These are phyloP conservation scores for Aquilaria malaccensis DNA, from an alignment of 345 rosid genomes.

Conservation along the genomic window DNA sequence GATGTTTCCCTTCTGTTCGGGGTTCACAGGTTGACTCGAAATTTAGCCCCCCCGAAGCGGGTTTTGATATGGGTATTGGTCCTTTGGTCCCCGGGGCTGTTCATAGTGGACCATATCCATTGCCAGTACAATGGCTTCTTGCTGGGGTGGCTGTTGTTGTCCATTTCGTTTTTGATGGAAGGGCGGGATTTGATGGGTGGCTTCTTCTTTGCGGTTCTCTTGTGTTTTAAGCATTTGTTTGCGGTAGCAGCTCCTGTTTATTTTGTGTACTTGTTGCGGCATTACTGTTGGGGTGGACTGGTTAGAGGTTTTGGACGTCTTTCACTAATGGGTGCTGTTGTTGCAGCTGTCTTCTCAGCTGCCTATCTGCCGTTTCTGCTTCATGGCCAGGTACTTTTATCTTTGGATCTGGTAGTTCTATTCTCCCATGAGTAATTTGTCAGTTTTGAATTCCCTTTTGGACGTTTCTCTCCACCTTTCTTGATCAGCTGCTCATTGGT, in stretches of 20 bases:
- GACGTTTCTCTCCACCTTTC: background rate
- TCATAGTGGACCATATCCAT: slow-evolving; percentile 89
- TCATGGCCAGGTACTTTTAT: slow-evolving; percentile 56
- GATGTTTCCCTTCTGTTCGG: slow-evolving; percentile 63
- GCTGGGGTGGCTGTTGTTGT: slow-evolving; percentile 67
- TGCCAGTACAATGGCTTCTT: slow-evolving; percentile 93
- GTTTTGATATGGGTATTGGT: slow-evolving; percentile 51
- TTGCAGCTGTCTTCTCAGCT: slow-evolving; percentile 51
- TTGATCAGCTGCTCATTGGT: no score
- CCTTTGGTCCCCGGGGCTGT: slow-evolving; percentile 77
- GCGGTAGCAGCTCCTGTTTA: slow-evolving; percentile 94
- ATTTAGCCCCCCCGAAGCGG: slow-evolving; percentile 25
- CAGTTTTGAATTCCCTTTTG: background rate
- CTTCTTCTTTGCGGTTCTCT: slow-evolving; percentile 56
- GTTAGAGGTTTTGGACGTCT: slow-evolving; percentile 47
- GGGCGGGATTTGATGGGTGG: slow-evolving; percentile 86
- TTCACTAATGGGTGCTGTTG: slow-evolving; percentile 47
- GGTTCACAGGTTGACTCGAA: slow-evolving; percentile 39
- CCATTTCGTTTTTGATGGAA: slow-evolving; percentile 69
- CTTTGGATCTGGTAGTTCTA: background rate
- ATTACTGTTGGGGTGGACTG: slow-evolving; percentile 70
- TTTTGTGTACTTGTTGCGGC: slow-evolving; percentile 76
- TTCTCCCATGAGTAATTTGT: background rate
- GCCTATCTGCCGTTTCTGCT: slow-evolving; percentile 80
- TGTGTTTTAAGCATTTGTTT: slow-evolving; percentile 92